Base-by-base conservation (phyloP, 192 early-diverging fungal species). In the Backusella sp. region DNA sequence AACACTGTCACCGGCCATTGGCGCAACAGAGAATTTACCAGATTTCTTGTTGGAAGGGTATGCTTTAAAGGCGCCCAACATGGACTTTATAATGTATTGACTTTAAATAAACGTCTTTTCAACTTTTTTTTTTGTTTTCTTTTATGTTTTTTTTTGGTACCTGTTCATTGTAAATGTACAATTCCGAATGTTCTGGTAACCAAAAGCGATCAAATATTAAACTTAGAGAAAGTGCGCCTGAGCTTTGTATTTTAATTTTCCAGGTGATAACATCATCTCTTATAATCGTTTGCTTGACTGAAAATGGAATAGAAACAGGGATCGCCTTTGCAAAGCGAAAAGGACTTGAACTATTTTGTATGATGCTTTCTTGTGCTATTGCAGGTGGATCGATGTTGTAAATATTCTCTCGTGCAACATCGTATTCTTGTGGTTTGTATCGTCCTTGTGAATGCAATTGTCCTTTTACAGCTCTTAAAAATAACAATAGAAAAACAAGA, bases 141-240 rank as follows among this genome's bases (percentile, higher is more conserved):
- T 44, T 44, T 44, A 14, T 44, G 3, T 14, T 44, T 44, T 9
- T 44, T 9, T 11, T 44, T 68, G 32, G 32, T 78, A 73, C 77
- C 66, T 79, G 28, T 11, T 82, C 73, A 42, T 77, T 76, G n/a
- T 81, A 80, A 8, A 86, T 77, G 59, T 80, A 86, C 6, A 82
- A 79, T 35, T 86, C 85, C 2, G 82, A 52, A 2, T 59, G 74
- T 5, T 67, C 34, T 2, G 82, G 82, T 4, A 86, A 65, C 37
- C 78, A 78, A 42, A 81, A 86, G 4, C 84, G 76, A n/a, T 78
- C 83, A 56, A 83, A 86, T 74, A 86, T 84, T 68, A 86, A 28
- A 56, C 82, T 86, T 41, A 86, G 56, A 15, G 80, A 84, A 0
- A 84, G 39, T 1, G 85, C 85, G 0, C 77, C 81, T 26, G 74